Conservation (phyloP, 2,329 filamentous ascomycete genomes). For the Neonectria ditissima region DNA sequence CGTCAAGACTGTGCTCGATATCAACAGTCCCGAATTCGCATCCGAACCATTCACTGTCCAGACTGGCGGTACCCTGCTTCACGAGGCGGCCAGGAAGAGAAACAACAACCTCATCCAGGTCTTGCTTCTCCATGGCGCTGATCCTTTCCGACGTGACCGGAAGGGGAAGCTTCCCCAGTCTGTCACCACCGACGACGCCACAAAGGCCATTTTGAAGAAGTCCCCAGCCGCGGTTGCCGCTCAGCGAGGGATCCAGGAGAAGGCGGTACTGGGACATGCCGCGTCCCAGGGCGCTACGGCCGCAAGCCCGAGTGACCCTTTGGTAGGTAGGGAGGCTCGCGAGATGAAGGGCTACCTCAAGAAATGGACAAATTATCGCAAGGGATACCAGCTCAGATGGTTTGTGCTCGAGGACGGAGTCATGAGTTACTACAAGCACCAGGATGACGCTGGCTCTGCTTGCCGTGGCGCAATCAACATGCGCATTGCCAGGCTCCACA, state of each 20-base stretch:
- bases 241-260: slow-evolving; percentile 95
- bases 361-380: slow-evolving; percentile 99
- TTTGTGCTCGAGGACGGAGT: slow-evolving; percentile 98
- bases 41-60: slow-evolving; percentile 83
- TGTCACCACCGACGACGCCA: slow-evolving; percentile 93
- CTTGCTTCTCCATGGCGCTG: slow-evolving; percentile 90
- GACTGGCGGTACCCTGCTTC: slow-evolving; percentile 89
- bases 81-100: slow-evolving; percentile 90
- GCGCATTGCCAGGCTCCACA: slow-evolving; percentile 92
- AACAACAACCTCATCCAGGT: slow-evolving; percentile 91
- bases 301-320: slow-evolving; percentile 67
- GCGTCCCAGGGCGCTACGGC: slow-evolving; percentile 67
- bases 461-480: slow-evolving; percentile 99
- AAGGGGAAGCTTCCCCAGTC: slow-evolving; percentile 97
- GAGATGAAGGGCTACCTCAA: slow-evolving; percentile 99
- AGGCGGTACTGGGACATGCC: slow-evolving; percentile 87
- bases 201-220: slow-evolving; percentile 88
- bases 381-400: slow-evolving; percentile 96
- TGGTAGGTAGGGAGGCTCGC: slow-evolving; percentile 85
- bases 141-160: slow-evolving; percentile 94
- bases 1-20: slow-evolving; percentile 87
- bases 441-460: slow-evolving; percentile 95
- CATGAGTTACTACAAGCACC: slow-evolving; percentile 98
- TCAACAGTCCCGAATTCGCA: slow-evolving; percentile 90
- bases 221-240: slow-evolving; percentile 95